These are phyloP conservation scores for Jaltomata sinuosa DNA, from an alignment of 257 asterid genomes.

Conservation along the genomic window DNA sequence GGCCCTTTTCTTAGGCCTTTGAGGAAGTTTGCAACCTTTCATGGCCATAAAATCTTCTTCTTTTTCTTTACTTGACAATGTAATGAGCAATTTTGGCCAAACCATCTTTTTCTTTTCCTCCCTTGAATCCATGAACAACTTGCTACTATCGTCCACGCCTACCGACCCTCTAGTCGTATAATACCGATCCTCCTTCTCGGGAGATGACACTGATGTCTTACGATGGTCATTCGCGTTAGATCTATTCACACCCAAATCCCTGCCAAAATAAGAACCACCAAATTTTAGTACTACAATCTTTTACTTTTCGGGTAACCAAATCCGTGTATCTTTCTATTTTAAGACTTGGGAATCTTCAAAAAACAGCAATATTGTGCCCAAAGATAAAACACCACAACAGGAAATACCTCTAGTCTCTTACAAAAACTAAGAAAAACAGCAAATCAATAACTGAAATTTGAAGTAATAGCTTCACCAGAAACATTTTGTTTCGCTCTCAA, in stretches of 20 bases:
- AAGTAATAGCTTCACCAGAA: background rate
- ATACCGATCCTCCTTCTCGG: constrained; percentile 83
- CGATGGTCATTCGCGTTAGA: constrained; percentile 35
- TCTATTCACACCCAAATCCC: constrained; percentile 63
- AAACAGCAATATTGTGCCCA: background rate
- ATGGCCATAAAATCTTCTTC: constrained; percentile 43
- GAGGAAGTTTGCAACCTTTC: constrained; percentile 43
- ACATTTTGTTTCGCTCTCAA: background rate
- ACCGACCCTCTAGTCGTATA: constrained; percentile 73
- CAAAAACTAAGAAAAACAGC: background rate
- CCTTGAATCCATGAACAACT: constrained; percentile 31
- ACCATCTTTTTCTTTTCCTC: constrained; percentile 24
- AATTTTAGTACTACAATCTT: background rate
- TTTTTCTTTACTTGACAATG: constrained; percentile 34
- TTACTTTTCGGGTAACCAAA: background rate
- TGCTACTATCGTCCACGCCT: constrained; percentile 54
- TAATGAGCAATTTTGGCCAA: constrained; percentile 27
- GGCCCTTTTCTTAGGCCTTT: constrained; percentile 43
- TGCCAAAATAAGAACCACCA: constrained; percentile 10
- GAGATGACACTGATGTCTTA: constrained; percentile 48
- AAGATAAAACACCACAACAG: background rate
- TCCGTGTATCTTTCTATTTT: background rate
- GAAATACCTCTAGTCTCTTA: background rate
- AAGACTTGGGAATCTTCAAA: background rate
- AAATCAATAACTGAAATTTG: background rate